A percentile compares a stretch with the other conserved stretches of the same genome.
phyloP scores from a whole-genome alignment of 257 asterid species.

The Solanum medicagineum region DNA sequence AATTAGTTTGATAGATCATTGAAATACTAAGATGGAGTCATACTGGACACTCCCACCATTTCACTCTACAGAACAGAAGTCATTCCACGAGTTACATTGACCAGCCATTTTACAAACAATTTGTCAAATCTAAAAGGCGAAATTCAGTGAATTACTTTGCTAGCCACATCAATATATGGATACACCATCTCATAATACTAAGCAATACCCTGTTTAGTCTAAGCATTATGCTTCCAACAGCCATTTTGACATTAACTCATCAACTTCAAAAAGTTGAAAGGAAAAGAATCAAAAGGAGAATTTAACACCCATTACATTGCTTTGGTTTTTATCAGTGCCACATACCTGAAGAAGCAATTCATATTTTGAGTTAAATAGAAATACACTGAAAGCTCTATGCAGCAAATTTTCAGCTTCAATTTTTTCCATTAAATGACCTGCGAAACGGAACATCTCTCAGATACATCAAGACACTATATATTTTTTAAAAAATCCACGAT shows the following conservation, averaged over 20 bases:
- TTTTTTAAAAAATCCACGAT: neutral
- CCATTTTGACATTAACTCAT: neutral
- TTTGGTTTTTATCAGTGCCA: neutral
- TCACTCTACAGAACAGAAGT: neutral
- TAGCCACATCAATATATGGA: neutral
- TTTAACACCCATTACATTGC: neutral
- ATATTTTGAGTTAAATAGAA: slow-evolving; percentile 74
- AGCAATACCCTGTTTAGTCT: neutral
- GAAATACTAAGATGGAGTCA: neutral
- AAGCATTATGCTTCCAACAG: neutral
- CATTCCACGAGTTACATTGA: neutral
- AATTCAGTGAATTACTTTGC: neutral
- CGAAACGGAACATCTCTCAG: neutral
- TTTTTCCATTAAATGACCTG: slow-evolving; percentile 94
- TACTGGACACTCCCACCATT: neutral
- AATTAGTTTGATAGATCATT: neutral
- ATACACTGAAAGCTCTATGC: slow-evolving; percentile 96
- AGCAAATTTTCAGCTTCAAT: slow-evolving; percentile 65
- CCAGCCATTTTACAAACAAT: neutral
- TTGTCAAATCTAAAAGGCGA: neutral
- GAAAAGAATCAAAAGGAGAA: neutral
- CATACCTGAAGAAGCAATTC: slow-evolving; percentile 92
- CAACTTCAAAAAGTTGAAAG: neutral
- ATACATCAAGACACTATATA: neutral
- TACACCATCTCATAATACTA: neutral